These are phyloP conservation scores for Cytospora leucostoma DNA, from an alignment of 2,329 filamentous ascomycete species.

Conservation along the genomic window DNA sequence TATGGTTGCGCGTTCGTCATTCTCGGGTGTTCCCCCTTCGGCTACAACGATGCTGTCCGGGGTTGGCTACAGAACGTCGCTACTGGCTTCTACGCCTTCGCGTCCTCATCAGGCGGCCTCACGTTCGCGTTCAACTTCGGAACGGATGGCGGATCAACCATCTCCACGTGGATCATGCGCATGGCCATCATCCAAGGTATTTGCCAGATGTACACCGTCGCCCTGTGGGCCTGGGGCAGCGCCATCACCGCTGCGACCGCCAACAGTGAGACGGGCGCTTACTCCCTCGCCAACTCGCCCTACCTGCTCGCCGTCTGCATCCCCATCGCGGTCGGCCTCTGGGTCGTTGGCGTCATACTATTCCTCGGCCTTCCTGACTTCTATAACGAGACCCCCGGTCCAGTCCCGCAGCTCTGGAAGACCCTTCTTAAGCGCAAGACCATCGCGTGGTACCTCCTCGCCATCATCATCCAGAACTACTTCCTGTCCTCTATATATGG, in stretches of 20 bases:
- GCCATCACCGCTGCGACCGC: conserved; percentile 47
- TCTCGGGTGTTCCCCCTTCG: conserved; percentile 58
- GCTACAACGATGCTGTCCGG: conserved; percentile 40
- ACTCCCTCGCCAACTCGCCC: conserved; percentile 33
- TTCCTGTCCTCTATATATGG: conserved; percentile 65
- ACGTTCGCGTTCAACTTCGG: conserved; percentile 69
- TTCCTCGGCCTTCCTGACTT: conserved; percentile 63
- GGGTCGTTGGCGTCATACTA: conserved; percentile 54
- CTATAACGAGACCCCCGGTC: conserved; percentile 62
- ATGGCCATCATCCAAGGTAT: conserved; percentile 65
- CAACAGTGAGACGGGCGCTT: conserved; percentile 36
- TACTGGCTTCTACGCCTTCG: conserved; percentile 61
- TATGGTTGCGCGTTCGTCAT: conserved; percentile 62
- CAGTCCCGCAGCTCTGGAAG: conserved; percentile 62
- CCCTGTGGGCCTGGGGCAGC: conserved; percentile 65
- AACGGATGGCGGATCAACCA: conserved; percentile 61
- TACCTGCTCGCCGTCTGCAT: conserved; percentile 50
- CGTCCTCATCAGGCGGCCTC: conserved; percentile 61
- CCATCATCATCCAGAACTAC: conserved; percentile 64
- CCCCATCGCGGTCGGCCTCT: conserved; percentile 58
- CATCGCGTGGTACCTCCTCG: conserved; percentile 63
- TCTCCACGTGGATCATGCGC: conserved; percentile 67
- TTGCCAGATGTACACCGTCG: conserved; percentile 63
- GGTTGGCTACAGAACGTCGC: conserved; percentile 60
- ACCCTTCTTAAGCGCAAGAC: conserved; percentile 62